Evolutionary conservation across 23 red algal genomes (phyloP), one percentile per base, ranked within the genome.

Genomic region (Gracilaria caudata): DNA sequence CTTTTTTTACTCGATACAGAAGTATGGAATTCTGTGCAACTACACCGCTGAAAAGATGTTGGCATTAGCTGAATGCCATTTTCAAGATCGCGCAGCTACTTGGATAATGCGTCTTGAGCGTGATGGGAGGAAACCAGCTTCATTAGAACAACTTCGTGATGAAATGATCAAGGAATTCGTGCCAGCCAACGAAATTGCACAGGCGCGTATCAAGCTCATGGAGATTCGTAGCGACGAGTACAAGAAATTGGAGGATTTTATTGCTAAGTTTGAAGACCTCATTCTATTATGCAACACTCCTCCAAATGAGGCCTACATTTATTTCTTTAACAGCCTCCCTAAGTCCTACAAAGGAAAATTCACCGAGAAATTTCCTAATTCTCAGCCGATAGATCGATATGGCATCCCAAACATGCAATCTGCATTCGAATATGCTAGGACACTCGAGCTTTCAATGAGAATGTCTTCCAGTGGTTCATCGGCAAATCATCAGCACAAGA

Each of bases 71-170:
- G 54, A 89, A 43, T 78, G 55, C 33, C 54, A 89, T 64, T 59
- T 78, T 32, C 51, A 77, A 65, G 73, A 89, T 49, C 29, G 71
- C 20, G 85, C 71, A 47, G 71, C 72, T 7, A 57, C 68, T 63
- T 89, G 85, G 54, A 66, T 89, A 29, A 78, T 53, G 37, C 33
- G 55, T 33, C 74, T 79, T 0, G 85, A 79, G 74, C 7, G 39
- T 19, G 60, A 55, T 21, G 63, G 77, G 0, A 46, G 20, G 20
- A 89, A 78, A 40, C 85, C 85, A 21, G 59, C 38, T 12, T 47
- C 71, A 65, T 0, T 89, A 51, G 85, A 78, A 79, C 73, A 61
- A 51, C 47, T 89, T 66, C 51, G 45, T 4, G 63, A 21, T 34
- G 55, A 23, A 29, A 89, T 79, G 68, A 46, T 66, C 14, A 77